Conservation (phyloP, 257 asterid species). For the Solanum commersonii region DNA sequence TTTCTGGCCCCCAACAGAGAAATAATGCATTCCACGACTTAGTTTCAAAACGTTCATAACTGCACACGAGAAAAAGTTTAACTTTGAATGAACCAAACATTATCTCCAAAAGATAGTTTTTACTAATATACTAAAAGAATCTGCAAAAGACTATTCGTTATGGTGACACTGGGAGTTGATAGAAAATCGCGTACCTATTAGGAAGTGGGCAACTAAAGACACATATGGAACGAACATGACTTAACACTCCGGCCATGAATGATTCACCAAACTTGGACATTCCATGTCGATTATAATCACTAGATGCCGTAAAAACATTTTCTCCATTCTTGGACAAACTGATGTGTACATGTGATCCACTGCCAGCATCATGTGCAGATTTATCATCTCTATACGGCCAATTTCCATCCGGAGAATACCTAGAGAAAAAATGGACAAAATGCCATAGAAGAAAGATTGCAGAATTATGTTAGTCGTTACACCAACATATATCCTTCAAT, state of each 20-base stretch:
- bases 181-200: conserved; percentile 39
- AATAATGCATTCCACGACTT: conserved; percentile 95
- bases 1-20: conserved; percentile 87
- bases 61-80: conserved; percentile 6
- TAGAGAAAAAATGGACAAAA: conserved; percentile 2
- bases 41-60: conserved; percentile 87
- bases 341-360: conserved; percentile 78
- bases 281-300: conserved; percentile 48
- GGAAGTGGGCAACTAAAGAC: conserved; percentile 89
- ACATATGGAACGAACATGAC: conserved; percentile 83
- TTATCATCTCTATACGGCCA: background rate
- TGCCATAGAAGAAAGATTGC: background rate
- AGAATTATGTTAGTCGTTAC: background rate
- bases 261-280: conserved; percentile 70
- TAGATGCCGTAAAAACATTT: conserved; percentile 55
- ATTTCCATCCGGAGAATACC: conserved; percentile 20
- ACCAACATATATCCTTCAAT: background rate
- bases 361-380: background rate
- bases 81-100: background rate
- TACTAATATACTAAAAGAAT: background rate
- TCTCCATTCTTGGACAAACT: conserved; percentile 67
- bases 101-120: background rate
- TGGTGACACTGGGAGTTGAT: background rate
- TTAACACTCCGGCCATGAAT: conserved; percentile 91
- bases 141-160: background rate